Percentiles rank a stretch among this genome's conserved stretches.
Evolutionary conservation across 768 basidiomycete species (phyloP).

Genomic region (Auriscalpium microsporum): DNA sequence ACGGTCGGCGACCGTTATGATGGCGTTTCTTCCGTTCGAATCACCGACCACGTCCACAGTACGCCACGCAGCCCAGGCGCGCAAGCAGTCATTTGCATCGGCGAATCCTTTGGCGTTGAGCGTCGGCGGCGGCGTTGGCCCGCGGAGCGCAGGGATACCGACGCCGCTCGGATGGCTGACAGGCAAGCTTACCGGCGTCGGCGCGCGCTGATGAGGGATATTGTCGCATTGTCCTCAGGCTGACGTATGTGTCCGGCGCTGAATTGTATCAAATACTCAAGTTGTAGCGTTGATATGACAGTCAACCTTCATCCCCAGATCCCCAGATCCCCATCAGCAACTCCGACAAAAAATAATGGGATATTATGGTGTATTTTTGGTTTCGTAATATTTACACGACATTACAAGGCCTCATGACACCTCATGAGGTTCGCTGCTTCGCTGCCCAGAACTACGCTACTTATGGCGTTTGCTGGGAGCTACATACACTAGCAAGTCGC

Average conservation of each 20-base stretch:
- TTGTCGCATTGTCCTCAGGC: neutral
- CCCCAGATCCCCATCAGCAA: no score
- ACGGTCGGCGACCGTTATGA: neutral
- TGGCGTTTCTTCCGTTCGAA: neutral
- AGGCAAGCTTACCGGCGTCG: conserved; percentile 59
- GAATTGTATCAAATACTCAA: neutral
- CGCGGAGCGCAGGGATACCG: conserved; percentile 50
- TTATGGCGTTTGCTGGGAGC: no score
- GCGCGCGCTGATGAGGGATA: conserved; percentile 31
- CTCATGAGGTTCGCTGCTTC: no score
- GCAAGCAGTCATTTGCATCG: conserved; percentile 73
- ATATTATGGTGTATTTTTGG: no score
- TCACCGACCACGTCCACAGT: conserved; percentile 33
- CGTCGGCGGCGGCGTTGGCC: conserved; percentile 43
- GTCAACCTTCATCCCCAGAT: no score
- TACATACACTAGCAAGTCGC: no score
- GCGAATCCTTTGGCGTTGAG: conserved; percentile 78
- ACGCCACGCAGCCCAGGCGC: conserved; percentile 57
- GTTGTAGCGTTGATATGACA: neutral
- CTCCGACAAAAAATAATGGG: no score
- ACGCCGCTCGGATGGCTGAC: conserved; percentile 78
- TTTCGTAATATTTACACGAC: no score
- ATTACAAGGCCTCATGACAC: no score
- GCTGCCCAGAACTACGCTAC: no score
- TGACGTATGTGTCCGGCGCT: neutral